Conservation (phyloP, 345 rosid genomes). For the Angophora floribunda region DNA sequence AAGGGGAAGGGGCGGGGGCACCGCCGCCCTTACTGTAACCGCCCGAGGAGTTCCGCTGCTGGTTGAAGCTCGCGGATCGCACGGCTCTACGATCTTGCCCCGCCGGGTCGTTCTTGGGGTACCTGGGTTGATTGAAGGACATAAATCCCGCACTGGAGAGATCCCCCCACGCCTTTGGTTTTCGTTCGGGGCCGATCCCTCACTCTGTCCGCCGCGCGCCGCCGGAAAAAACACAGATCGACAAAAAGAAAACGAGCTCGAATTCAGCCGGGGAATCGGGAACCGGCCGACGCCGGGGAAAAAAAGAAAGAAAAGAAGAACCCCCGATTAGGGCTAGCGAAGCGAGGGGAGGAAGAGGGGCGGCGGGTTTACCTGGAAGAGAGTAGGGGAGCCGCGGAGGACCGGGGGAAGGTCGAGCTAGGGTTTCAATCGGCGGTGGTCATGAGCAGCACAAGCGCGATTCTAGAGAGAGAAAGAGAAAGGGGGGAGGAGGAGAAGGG, state of each 20-base stretch:
- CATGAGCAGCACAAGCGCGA: conserved; percentile 12
- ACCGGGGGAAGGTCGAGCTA: conserved; percentile 5
- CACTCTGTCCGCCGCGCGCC: not conserved
- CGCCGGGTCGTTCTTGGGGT: conserved; percentile 55
- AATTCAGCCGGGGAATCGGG: not conserved
- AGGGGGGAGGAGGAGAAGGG: not conserved
- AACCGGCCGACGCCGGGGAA: not conserved
- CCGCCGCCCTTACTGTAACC: conserved; percentile 70
- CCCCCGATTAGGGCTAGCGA: conserved; percentile 2
- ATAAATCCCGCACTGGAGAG: conserved; percentile 27
- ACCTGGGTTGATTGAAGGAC: conserved; percentile 96
- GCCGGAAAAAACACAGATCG: not conserved
- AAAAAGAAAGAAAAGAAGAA: not conserved
- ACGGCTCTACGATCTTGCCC: conserved; percentile 52
- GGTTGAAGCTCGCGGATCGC: conserved; percentile 64
- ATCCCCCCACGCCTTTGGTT: not conserved
- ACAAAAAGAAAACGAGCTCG: not conserved
- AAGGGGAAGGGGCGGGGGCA: conserved; percentile 61
- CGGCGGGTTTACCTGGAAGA: not conserved
- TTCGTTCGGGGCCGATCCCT: not conserved
- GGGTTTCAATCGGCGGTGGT: conserved; percentile 67
- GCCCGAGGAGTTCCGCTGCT: conserved; percentile 64
- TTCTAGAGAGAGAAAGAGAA: not conserved
- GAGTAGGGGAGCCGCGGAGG: not conserved
- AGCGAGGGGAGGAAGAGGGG: not conserved